Evolutionary conservation across 495 filamentous ascomycete genomes (phyloP).

Genomic region (Astrothelium macrocarpum): DNA sequence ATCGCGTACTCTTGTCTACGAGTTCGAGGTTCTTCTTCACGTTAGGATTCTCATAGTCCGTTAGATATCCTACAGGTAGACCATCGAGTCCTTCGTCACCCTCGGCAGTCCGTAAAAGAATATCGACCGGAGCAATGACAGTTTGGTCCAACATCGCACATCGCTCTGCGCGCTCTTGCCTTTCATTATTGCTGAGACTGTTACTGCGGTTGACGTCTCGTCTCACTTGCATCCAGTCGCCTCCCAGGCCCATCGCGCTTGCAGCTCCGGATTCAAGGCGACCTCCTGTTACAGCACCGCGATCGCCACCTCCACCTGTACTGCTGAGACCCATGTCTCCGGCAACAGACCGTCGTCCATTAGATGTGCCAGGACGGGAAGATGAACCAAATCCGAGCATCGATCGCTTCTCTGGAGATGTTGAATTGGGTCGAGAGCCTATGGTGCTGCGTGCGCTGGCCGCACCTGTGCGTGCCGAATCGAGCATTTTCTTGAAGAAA

Average conservation of each 20-base stretch:
- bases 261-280: constrained; percentile 28
- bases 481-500: constrained; percentile 94
- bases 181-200: constrained; percentile 80
- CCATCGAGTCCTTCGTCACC: constrained; percentile 88
- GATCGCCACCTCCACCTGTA: constrained; percentile 41
- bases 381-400: constrained; percentile 7
- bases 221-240: constrained; percentile 93
- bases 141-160: constrained; percentile 92
- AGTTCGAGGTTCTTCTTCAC: constrained; percentile 42
- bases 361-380: constrained; percentile 19
- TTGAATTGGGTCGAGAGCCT: constrained; percentile 36
- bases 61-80: constrained; percentile 68
- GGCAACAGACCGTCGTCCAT: constrained; percentile 24
- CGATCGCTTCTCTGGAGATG: constrained; percentile 35
- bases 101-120: constrained; percentile 72
- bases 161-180: constrained; percentile 73
- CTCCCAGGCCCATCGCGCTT: constrained; percentile 56
- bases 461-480: constrained; percentile 87
- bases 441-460: constrained; percentile 84
- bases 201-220: constrained; percentile 93
- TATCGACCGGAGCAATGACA: constrained; percentile 78
- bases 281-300: background rate
- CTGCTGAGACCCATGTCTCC: constrained; percentile 37
- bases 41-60: constrained; percentile 71
- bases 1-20: constrained; percentile 93